A percentile compares a stretch with the other conserved stretches of the same genome.
phyloP scores from a whole-genome alignment of 192 early-diverging fungal species.

The Oehlia diaphana region DNA sequence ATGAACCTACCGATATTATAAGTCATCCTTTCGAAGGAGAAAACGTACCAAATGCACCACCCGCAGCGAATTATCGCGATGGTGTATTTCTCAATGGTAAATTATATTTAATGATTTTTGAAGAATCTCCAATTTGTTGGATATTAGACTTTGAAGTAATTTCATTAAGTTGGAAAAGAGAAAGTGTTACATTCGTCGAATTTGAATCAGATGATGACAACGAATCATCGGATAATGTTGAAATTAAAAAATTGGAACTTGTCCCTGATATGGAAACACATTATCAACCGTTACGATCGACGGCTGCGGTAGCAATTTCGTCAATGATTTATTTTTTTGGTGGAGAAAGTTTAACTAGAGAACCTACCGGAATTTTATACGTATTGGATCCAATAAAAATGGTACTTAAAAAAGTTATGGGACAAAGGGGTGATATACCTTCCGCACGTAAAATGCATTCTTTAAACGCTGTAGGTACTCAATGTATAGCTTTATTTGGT shows the following conservation, averaged over 20 bases:
- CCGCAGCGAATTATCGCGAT: slow-evolving; percentile 1
- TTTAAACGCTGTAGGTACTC: neutral
- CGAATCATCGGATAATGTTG: neutral
- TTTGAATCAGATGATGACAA: neutral
- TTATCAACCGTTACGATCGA: slow-evolving; percentile 7
- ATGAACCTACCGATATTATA: neutral
- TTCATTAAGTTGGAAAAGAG: neutral
- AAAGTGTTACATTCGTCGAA: neutral
- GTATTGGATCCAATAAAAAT: slow-evolving; percentile 1
- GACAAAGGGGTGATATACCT: neutral
- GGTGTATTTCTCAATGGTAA: neutral
- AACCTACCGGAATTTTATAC: neutral
- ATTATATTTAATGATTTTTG: slow-evolving; percentile 3
- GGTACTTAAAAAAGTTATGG: neutral
- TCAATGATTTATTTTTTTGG: slow-evolving; percentile 17
- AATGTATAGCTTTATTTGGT: slow-evolving; percentile 5
- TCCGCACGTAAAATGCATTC: neutral
- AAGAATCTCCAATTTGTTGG: slow-evolving; percentile 8
- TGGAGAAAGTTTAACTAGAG: neutral
- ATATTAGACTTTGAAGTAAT: neutral
- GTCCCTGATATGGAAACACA: neutral
- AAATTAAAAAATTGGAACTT: neutral
- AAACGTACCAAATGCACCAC: neutral
- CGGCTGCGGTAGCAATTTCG: neutral
- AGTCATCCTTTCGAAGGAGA: neutral